Percentiles rank a stretch among this genome's conserved stretches.
Evolutionary conservation across 306 rosid species (phyloP).

Genomic region (Corylus americana): DNA sequence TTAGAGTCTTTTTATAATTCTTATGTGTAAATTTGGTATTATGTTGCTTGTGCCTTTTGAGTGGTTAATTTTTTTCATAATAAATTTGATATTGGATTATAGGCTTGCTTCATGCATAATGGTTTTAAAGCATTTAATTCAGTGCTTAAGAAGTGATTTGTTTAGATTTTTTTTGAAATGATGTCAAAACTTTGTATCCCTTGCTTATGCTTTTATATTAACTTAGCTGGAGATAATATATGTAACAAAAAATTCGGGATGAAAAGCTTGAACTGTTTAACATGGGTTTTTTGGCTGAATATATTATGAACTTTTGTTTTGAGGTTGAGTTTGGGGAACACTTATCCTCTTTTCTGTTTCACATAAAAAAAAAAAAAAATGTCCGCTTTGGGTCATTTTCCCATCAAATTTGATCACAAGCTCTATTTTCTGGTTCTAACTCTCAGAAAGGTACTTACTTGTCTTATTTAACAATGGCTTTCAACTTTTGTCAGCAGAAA

Average conservation of each 20-base stretch:
- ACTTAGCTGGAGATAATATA: background rate
- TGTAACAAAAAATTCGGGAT: background rate
- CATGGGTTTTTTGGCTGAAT: background rate
- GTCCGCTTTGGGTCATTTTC: background rate
- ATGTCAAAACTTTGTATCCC: background rate
- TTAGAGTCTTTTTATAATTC: background rate
- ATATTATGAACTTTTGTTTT: background rate
- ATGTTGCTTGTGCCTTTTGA: background rate
- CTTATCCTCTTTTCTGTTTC: background rate
- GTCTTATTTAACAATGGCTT: background rate
- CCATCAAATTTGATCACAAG: background rate
- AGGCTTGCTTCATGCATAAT: background rate
- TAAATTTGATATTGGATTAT: background rate
- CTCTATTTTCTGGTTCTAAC: background rate
- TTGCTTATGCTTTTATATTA: background rate
- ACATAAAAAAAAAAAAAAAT: slow-evolving; percentile 6
- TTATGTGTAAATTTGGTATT: background rate
- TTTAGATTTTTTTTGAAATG: background rate
- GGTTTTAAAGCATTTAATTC: background rate
- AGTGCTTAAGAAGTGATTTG: background rate
- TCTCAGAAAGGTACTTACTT: background rate
- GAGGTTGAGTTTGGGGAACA: background rate
- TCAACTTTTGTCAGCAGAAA: background rate
- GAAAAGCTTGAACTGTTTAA: background rate
- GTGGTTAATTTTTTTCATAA: background rate